Evolutionary conservation across 768 basidiomycete species (phyloP).

Genomic region (Atractiella rhizophila): DNA sequence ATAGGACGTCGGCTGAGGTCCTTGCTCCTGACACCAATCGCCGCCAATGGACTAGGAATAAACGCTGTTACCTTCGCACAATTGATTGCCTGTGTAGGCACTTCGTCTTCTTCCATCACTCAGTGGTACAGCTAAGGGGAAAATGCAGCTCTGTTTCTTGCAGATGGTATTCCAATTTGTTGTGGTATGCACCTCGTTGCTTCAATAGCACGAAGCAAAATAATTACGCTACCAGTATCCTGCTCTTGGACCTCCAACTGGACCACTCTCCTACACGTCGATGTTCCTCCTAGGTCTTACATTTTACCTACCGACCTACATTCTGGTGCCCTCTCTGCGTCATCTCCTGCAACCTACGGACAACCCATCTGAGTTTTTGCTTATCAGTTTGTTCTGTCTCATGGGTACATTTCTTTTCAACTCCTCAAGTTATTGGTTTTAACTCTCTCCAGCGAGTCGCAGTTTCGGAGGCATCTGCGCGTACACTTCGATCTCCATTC

Average conservation of each 20-base stretch:
- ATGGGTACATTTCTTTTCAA: conserved; percentile 7
- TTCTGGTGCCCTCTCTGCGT: conserved; percentile 16
- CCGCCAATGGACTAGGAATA: conserved; percentile 67
- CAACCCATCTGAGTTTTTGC: conserved; percentile 44
- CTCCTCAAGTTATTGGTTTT: conserved; percentile 23
- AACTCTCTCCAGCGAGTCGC: conserved; percentile 43
- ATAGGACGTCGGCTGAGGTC: conserved; percentile 64
- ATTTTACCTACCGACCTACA: conserved; percentile 15
- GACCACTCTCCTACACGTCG: conserved; percentile 34
- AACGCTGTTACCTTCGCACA: conserved; percentile 79
- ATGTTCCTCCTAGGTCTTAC: conserved; percentile 59
- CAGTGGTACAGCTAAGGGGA: background rate
- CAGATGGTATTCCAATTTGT: conserved; percentile 30
- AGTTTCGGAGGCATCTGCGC: conserved; percentile 33
- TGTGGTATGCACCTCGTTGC: conserved; percentile 26
- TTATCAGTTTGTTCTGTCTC: conserved; percentile 37
- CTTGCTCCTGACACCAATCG: conserved; percentile 36
- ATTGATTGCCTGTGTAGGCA: conserved; percentile 57
- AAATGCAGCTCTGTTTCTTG: background rate
- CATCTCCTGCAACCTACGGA: conserved; percentile 9
- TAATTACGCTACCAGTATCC: conserved; percentile 24
- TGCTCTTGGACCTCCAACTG: conserved; percentile 22
- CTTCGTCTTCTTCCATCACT: conserved; percentile 28
- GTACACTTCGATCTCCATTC: conserved; percentile 46
- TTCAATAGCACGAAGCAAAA: conserved; percentile 1